These are phyloP conservation scores for Yarrowia galli DNA, from an alignment of 1,139 yeast genomes.

Conservation along the genomic window DNA sequence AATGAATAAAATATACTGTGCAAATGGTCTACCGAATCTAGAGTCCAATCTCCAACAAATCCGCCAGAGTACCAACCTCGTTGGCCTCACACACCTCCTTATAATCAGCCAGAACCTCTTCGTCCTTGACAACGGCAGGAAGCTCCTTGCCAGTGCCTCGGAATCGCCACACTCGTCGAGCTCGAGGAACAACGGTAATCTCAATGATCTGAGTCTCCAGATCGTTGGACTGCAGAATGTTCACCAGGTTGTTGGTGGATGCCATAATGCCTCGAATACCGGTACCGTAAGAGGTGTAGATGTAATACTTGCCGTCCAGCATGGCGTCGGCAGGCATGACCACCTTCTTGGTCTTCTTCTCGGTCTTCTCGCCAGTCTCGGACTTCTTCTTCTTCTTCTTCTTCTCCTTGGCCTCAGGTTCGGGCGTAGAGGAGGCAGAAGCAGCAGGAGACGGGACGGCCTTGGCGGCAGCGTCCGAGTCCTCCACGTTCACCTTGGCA, in stretches of 20 bases:
- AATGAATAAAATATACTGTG: slow-evolving; percentile 17
- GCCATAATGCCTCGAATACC: slow-evolving; percentile 82
- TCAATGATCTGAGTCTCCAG: slow-evolving; percentile 75
- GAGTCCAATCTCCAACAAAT: slow-evolving; percentile 31
- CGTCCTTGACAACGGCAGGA: slow-evolving; percentile 94
- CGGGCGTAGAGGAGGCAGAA: slow-evolving; percentile 47
- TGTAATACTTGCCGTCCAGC: slow-evolving; percentile 50
- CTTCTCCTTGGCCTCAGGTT: slow-evolving; percentile 27
- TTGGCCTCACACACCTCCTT: slow-evolving; percentile 37
- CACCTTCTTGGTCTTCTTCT: slow-evolving; percentile 27
- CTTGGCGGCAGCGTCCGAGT: not conserved
- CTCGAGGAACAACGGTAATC: slow-evolving; percentile 86
- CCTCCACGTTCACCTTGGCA: slow-evolving; percentile 49
- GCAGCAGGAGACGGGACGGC: slow-evolving; percentile 10
- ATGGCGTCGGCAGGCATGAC: slow-evolving; percentile 35
- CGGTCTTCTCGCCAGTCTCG: slow-evolving; percentile 7
- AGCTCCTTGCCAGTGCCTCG: slow-evolving; percentile 74
- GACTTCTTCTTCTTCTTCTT: slow-evolving; percentile 34
- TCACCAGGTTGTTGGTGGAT: slow-evolving; percentile 78
- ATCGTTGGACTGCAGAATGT: slow-evolving; percentile 78
- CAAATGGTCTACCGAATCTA: not conserved
- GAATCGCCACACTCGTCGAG: slow-evolving; percentile 85
- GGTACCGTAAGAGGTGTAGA: slow-evolving; percentile 89
- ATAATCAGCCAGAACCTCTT: slow-evolving; percentile 56
- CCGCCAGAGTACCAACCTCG: slow-evolving; percentile 32